phyloP scores from a whole-genome alignment of 2,329 filamentous ascomycete species.

The Tolypocladium album region DNA sequence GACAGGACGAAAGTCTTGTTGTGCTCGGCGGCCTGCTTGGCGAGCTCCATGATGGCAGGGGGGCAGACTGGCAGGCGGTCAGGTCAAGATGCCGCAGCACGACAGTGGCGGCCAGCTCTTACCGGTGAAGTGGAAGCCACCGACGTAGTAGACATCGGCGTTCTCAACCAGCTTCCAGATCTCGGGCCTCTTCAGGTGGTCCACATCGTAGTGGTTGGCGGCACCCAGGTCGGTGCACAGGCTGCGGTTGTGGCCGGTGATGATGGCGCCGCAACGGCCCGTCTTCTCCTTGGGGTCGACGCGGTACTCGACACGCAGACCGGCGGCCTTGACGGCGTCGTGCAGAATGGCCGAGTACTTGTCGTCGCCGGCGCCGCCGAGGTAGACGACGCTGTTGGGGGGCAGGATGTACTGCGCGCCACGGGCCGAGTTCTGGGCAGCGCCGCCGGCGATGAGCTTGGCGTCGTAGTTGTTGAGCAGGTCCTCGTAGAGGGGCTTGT shows the following conservation, averaged over 20 bases:
- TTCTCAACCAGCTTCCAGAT: constrained; percentile 89
- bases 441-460: constrained; percentile 90
- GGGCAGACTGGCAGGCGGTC: constrained; percentile 55
- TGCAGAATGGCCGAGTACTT: constrained; percentile 86
- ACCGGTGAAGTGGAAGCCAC: constrained; percentile 89
- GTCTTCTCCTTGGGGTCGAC: constrained; percentile 77
- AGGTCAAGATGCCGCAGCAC: background rate
- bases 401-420: constrained; percentile 94
- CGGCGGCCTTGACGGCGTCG: constrained; percentile 76
- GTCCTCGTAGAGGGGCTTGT: constrained; percentile 84
- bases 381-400: constrained; percentile 80
- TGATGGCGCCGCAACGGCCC: constrained; percentile 90
- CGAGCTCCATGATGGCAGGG: constrained; percentile 79
- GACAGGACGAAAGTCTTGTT: constrained; percentile 92
- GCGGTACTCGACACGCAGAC: constrained; percentile 89
- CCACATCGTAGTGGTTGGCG: constrained; percentile 92
- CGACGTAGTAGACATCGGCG: constrained; percentile 83
- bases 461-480: constrained; percentile 85
- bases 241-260: constrained; percentile 91
- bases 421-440: constrained; percentile 93
- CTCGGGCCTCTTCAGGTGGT: constrained; percentile 82
- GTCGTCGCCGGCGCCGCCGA: constrained; percentile 90
- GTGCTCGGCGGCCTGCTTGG: constrained; percentile 75
- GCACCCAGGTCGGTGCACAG: constrained; percentile 93
- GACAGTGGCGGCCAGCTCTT: constrained; percentile 4